phyloP scores from a whole-genome alignment of 768 basidiomycete genomes.

The Mycena olivaceomarginata region DNA sequence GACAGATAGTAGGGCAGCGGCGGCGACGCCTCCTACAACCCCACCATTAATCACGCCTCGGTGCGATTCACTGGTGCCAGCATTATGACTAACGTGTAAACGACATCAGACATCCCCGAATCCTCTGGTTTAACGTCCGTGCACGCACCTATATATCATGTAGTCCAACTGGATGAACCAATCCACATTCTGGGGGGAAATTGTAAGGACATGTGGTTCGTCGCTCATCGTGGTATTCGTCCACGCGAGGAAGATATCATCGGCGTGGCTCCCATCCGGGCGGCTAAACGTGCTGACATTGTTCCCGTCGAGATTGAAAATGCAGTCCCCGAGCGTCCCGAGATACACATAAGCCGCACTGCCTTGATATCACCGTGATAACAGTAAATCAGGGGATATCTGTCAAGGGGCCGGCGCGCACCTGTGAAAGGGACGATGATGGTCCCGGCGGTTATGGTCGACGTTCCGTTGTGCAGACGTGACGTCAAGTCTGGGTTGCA shows the following conservation, averaged over 20 bases:
- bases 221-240: background rate
- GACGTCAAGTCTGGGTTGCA: background rate
- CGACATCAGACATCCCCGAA: background rate
- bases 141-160: no score
- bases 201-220: background rate
- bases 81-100: background rate
- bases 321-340: conserved; percentile 8
- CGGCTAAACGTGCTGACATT: background rate
- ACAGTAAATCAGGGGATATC: no score
- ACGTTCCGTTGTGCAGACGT: conserved; percentile 24
- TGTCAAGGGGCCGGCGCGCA: background rate
- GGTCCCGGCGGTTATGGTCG: background rate
- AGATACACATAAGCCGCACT: conserved; percentile 32
- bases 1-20: background rate
- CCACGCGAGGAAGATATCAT: conserved; percentile 12
- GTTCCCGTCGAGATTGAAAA: conserved; percentile 26
- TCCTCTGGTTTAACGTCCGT: background rate
- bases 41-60: conserved; percentile 26
- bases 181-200: no score
- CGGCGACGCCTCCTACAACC: conserved; percentile 19
- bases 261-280: background rate
- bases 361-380: background rate
- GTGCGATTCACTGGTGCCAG: background rate
- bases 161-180: no score
- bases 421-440: conserved; percentile 22